Percentiles rank a stretch among this genome's conserved stretches.
phyloP scores from a whole-genome alignment of 2,329 filamentous ascomycete species.

The Apiospora pterosperma region DNA sequence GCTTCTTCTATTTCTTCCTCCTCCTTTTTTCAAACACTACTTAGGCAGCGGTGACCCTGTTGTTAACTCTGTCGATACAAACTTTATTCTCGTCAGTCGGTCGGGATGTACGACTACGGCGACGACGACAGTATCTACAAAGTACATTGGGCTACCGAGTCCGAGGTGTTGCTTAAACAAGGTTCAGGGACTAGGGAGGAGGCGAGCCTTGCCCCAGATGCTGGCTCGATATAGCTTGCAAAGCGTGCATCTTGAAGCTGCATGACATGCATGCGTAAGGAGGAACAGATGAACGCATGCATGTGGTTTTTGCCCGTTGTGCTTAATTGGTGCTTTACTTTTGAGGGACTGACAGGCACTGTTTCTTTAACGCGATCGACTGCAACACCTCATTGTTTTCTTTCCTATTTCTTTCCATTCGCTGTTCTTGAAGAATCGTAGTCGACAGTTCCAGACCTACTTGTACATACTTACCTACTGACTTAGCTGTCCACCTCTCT shows the following conservation, averaged over 20 bases:
- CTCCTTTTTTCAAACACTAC: background rate
- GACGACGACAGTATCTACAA: too few species aligned
- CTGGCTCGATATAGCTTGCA: background rate
- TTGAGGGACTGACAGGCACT: background rate
- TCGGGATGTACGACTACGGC: too few species aligned
- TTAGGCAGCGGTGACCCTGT: background rate
- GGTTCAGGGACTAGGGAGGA: background rate
- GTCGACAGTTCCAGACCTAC: background rate
- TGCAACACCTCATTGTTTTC: background rate
- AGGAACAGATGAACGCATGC: conserved; percentile 4
- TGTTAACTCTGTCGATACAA: background rate
- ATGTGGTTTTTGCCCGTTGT: background rate
- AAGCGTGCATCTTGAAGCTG: conserved; percentile 1
- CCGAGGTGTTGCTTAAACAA: background rate
- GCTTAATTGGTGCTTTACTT: background rate
- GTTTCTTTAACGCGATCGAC: background rate
- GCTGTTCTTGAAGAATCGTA: background rate
- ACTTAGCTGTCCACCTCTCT: background rate
- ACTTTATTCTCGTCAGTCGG: background rate
- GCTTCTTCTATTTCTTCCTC: too few species aligned
- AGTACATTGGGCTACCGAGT: too few species aligned
- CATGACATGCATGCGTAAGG: conserved; percentile 4
- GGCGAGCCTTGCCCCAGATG: conserved; percentile 1
- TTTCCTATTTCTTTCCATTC: background rate
- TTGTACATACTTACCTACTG: too few species aligned